Evolutionary conservation across 805 yeast genomes (phyloP), one percentile per base, ranked within the genome.

Genomic region (Metschnikowia corniflorae): DNA sequence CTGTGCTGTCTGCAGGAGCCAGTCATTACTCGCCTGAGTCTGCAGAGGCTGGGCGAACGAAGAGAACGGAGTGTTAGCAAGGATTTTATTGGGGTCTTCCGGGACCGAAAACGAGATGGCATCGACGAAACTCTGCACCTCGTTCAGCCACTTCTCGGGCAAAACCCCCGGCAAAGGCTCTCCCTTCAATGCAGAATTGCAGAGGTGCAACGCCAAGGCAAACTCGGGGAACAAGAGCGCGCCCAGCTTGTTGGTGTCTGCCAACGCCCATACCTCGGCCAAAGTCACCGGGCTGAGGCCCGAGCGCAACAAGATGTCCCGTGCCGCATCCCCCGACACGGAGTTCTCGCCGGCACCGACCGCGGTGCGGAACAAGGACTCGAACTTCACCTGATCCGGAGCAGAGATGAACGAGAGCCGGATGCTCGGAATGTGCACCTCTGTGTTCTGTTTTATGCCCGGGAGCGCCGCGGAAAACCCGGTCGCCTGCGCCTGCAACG

Each of bases 161-260:
- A 91, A 63, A 26, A 68, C 71, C 28, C 67, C 68, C 3, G 97
- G 97, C 42, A 89, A 68, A 7, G 80, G 67, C 48, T 85, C 88
- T 24, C 96, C 95, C 50, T 77, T 78, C 49, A 86, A 70, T 0
- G 82, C 83, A 53, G 78, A 62, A 49, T 85, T 83, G 56, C 95
- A 88, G 49, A 91, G 70, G 59, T 88, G 91, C 70, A 91, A 78
- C 13, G 96, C 88, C 47, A 91, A 69, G 12, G 95, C 95, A 69
- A 91, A 91, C 60, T 91, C 97, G 2, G 97, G 97, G 56, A 89
- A 91, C 50, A 91, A 63, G 43, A 91, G 73, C 37, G 78, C 73
- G 2, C 97, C 97, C 6, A 93, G 80, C 51, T 78, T 82, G 50
- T 80, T 84, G 2, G 95, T 82, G 55, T 91, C 97, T n/a, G 95